Percentiles rank a stretch among this genome's conserved stretches.
phyloP scores from a whole-genome alignment of 495 filamentous ascomycete genomes.

The Daldinia bambusicola region DNA sequence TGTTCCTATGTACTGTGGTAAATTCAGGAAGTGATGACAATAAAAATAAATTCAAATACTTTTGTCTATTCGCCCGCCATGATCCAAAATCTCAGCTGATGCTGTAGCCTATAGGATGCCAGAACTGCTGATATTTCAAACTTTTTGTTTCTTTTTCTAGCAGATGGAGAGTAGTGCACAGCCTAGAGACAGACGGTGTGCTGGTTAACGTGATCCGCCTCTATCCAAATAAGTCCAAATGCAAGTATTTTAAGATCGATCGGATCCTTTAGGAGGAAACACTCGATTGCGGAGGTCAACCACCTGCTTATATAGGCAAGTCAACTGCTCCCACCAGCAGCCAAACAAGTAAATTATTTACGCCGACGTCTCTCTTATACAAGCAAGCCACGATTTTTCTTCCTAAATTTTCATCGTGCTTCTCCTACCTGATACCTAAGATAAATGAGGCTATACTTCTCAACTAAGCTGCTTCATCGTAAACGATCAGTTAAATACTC shows the following conservation, averaged over 20 bases:
- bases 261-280: constrained; percentile 11
- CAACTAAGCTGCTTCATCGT: not conserved
- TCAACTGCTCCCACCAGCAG: not conserved
- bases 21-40: too few relatives aligned
- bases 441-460: not conserved
- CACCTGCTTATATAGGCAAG: constrained; percentile 17
- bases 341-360: not conserved
- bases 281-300: constrained; percentile 4
- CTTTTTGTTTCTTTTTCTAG: not conserved
- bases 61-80: too few relatives aligned
- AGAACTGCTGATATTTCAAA: not conserved
- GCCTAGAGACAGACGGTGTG: constrained; percentile 21
- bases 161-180: constrained; percentile 20
- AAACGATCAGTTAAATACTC: not conserved
- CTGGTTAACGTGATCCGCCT: constrained; percentile 29
- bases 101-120: too few relatives aligned
- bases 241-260: constrained; percentile 22
- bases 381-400: not conserved
- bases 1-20: too few relatives aligned
- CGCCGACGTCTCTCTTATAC: not conserved
- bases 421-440: too few relatives aligned
- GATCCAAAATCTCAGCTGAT: too few relatives aligned
- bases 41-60: too few relatives aligned
- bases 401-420: not conserved
- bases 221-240: constrained; percentile 15